phyloP scores from a whole-genome alignment of 371 early-diverging fungal species.

The Phascolomyces articulosus region DNA sequence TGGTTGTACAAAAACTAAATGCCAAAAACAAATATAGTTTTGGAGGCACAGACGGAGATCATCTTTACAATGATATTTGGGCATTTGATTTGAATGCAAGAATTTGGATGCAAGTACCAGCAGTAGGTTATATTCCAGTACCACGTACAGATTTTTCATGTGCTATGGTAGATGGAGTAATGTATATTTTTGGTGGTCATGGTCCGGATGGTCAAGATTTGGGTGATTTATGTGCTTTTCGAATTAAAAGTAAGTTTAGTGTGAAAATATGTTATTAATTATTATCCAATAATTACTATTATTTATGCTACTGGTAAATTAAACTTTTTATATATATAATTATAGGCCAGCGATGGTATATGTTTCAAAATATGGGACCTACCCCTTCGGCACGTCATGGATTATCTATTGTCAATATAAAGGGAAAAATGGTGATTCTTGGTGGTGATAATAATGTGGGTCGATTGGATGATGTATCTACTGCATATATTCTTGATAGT shows the following conservation, averaged over 20 bases:
- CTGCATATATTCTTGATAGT: conserved; percentile 69
- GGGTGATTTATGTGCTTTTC: conserved; percentile 75
- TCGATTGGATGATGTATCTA: conserved; percentile 54
- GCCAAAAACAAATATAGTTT: conserved; percentile 44
- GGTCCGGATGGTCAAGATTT: conserved; percentile 61
- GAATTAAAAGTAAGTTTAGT: conserved; percentile 59
- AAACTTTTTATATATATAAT: conserved; percentile 1
- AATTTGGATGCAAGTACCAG: conserved; percentile 64
- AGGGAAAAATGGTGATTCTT: conserved; percentile 65
- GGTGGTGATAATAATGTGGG: conserved; percentile 64
- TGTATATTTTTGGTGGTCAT: conserved; percentile 78
- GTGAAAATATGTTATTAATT: no score
- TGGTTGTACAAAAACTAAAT: conserved; percentile 17
- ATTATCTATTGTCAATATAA: conserved; percentile 65
- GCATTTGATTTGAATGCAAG: conserved; percentile 59
- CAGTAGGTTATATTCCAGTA: conserved; percentile 66
- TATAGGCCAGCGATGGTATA: conserved; percentile 71
- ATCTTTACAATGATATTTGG: conserved; percentile 78
- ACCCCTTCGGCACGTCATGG: conserved; percentile 68
- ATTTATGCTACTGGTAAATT: no score
- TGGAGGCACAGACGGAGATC: conserved; percentile 74
- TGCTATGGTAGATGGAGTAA: conserved; percentile 70
- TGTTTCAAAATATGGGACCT: conserved; percentile 74
- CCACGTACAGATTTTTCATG: conserved; percentile 69
- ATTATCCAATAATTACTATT: no score